Evolutionary conservation across 371 early-diverging fungal genomes (phyloP), one percentile per base, ranked within the genome.

Genomic region (Gilbertella persicaria): DNA sequence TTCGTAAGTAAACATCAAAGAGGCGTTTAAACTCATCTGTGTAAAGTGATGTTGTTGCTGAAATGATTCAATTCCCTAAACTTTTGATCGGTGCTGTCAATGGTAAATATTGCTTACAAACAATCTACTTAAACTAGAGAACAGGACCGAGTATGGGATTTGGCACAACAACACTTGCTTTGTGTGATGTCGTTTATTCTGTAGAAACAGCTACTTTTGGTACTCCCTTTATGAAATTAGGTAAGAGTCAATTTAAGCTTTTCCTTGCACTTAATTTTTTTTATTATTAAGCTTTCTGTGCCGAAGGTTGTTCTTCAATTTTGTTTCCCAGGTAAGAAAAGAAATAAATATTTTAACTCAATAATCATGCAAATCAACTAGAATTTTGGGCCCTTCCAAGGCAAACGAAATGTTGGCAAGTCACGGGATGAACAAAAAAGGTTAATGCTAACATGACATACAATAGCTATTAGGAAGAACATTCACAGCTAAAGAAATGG

Each of bases 1-100:
- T 43, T 38, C 57, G 68, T 64, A 54, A 54, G 46, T 26, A 12
- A 13, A n/a, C 13, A 24, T 17, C 25, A 7, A 13, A 37, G 12
- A 43, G 25, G 9, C 3, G 37, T 36, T 36, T 9, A 36, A 13
- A 40, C 4, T 33, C 6, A 20, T 41, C 17, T 41, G 12, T 21
- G 8, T 25, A 12, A 23, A 81, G 84, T 40, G 60, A 78, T 6
- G 65, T 89, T 44, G 69, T 84, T 17, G 43, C 52, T 28, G 67
- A 72, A 26, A 53, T 90, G 71, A 85, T 90, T 23, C 67, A 70
- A 21, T 89, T 85, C 48, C 90, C 88, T 5, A 86, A 88, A 56
- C 62, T 88, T 14, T 67, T 90, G 26, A 82, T 90, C 46, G 87
- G 78, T 16, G 89, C 86, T 23, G 81, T 87, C 49, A 88, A 90